Percentiles rank a stretch among this genome's conserved stretches.
phyloP scores from a whole-genome alignment of 495 filamentous ascomycete genomes.

The Penicillium parvum region DNA sequence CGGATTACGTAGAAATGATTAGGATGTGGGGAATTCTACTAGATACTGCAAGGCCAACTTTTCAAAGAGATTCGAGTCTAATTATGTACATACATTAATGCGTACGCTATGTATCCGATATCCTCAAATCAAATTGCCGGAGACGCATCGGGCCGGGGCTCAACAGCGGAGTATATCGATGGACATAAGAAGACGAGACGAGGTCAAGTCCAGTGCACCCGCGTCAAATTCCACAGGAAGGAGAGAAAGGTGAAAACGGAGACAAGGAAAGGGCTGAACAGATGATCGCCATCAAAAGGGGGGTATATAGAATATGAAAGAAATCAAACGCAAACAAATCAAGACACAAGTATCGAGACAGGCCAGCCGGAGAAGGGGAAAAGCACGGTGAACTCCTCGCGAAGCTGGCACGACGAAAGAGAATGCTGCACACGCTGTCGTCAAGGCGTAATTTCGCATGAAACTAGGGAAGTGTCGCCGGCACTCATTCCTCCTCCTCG shows the following conservation, averaged over 20 bases:
- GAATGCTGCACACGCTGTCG: slow-evolving; percentile 36
- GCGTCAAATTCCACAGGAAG: slow-evolving; percentile 20
- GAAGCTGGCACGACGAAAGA: slow-evolving; percentile 21
- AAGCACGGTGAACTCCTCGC: slow-evolving; percentile 17
- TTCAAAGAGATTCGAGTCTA: slow-evolving; percentile 23
- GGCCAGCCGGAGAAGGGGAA: slow-evolving; percentile 19
- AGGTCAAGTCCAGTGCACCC: slow-evolving; percentile 23
- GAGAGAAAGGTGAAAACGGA: slow-evolving; percentile 15
- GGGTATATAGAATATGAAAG: slow-evolving; percentile 35
- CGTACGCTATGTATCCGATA: slow-evolving; percentile 23
- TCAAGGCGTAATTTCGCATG: slow-evolving; percentile 40
- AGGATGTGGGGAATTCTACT: slow-evolving; percentile 11
- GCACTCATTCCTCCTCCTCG: slow-evolving; percentile 34
- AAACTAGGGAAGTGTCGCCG: slow-evolving; percentile 15
- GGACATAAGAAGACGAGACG: slow-evolving; percentile 23
- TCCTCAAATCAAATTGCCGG: slow-evolving; percentile 13
- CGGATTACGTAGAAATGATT: slow-evolving; percentile 18
- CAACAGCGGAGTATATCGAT: slow-evolving; percentile 15
- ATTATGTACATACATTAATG: slow-evolving; percentile 33
- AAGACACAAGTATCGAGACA: slow-evolving; percentile 7
- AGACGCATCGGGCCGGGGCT: slow-evolving; percentile 2
- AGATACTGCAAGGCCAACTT: slow-evolving; percentile 13
- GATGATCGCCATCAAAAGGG: slow-evolving; percentile 26
- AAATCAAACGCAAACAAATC: slow-evolving; percentile 17
- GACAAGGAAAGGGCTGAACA: slow-evolving; percentile 20